These are phyloP conservation scores for Solioccasus polychromus DNA, from an alignment of 768 basidiomycete species.

Conservation along the genomic window DNA sequence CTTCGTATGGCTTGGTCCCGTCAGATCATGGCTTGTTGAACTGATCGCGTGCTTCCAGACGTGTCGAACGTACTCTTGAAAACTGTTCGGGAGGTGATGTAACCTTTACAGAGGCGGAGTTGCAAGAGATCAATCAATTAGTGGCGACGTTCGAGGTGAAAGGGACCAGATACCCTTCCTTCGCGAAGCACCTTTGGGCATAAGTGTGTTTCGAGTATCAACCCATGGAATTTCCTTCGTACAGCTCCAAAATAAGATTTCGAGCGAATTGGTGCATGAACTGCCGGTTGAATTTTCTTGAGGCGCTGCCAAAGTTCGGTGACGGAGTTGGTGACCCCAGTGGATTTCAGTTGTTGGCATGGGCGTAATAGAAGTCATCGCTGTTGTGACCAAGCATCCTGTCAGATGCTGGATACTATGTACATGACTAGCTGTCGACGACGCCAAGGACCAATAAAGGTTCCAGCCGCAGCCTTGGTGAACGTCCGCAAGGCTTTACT, in stretches of 20 bases:
- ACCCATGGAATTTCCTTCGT: too few relatives aligned
- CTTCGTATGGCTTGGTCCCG: conserved; percentile 31
- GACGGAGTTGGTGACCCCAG: too few relatives aligned
- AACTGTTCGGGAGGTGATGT: conserved; percentile 45
- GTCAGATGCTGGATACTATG: conserved; percentile 1
- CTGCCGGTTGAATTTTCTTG: too few relatives aligned
- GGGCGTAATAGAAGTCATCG: background rate
- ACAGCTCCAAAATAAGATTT: too few relatives aligned
- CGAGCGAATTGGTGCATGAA: too few relatives aligned
- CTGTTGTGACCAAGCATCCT: background rate
- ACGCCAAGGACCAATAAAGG: background rate
- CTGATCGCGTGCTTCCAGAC: conserved; percentile 17
- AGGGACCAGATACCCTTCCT: conserved; percentile 38
- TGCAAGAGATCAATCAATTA: conserved; percentile 37
- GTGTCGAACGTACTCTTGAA: conserved; percentile 41
- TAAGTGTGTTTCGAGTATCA: conserved; percentile 12
- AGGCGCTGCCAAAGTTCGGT: too few relatives aligned
- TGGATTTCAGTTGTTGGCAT: background rate
- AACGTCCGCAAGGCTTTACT: background rate
- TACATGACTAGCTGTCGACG: conserved; percentile 11
- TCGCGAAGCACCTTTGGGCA: conserved; percentile 30
- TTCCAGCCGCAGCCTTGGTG: background rate
- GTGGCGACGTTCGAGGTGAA: conserved; percentile 35
- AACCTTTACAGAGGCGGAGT: conserved; percentile 38
- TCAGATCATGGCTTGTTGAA: background rate